These are phyloP conservation scores for Daedalea quercina DNA, from an alignment of 768 basidiomycete genomes.

Conservation along the genomic window DNA sequence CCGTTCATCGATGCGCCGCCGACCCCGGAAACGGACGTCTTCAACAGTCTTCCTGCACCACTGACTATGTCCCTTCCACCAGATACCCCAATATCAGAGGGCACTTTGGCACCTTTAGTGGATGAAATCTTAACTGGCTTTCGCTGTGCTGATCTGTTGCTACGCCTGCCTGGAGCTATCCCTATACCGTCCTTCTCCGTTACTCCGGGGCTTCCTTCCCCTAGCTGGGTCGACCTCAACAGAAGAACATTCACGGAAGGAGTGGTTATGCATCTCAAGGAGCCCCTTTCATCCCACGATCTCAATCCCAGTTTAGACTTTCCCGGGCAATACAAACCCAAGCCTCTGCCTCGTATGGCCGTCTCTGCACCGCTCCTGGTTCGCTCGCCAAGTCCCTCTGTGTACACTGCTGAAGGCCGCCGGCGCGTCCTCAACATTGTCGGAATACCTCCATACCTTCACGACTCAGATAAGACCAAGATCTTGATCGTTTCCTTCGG, in stretches of 20 bases:
- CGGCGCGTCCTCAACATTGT: slow-evolving; percentile 45
- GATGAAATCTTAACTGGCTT: slow-evolving; percentile 60
- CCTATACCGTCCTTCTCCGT: slow-evolving; percentile 68
- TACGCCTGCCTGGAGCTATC: slow-evolving; percentile 66
- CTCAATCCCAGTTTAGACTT: slow-evolving; percentile 41
- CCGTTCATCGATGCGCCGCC: slow-evolving; percentile 34
- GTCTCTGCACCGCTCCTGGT: slow-evolving; percentile 64
- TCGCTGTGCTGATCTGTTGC: slow-evolving; percentile 60
- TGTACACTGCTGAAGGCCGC: slow-evolving; percentile 52
- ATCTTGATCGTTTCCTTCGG: slow-evolving; percentile 78
- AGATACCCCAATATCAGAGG: slow-evolving; percentile 48
- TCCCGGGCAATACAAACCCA: slow-evolving; percentile 13
- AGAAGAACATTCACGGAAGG: slow-evolving; percentile 39
- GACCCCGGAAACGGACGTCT: neutral
- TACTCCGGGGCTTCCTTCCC: slow-evolving; percentile 49
- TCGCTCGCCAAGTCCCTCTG: slow-evolving; percentile 41
- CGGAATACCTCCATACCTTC: slow-evolving; percentile 48
- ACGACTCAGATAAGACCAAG: slow-evolving; percentile 42
- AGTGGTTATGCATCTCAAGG: slow-evolving; percentile 36
- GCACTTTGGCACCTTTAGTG: slow-evolving; percentile 52
- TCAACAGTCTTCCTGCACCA: neutral
- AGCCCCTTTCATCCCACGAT: slow-evolving; percentile 21
- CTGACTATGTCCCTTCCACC: slow-evolving; percentile 26
- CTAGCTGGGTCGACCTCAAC: slow-evolving; percentile 51
- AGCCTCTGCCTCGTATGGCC: slow-evolving; percentile 31